phyloP scores from a whole-genome alignment of 345 rosid species.

The Gossypium herbaceum region DNA sequence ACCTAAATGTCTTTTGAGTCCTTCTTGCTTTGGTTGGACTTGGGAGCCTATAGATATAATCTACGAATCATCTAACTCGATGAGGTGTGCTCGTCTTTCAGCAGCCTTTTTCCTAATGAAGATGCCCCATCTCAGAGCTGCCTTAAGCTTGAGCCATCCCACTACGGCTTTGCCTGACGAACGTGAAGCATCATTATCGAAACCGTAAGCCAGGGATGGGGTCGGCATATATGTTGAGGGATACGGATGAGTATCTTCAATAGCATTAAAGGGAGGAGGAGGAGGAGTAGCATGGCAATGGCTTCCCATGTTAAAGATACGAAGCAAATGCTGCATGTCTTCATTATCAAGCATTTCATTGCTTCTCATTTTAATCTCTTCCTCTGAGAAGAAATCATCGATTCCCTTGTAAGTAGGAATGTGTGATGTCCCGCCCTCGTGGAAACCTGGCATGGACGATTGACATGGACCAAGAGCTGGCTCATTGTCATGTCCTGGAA shows the following conservation, averaged over 20 bases:
- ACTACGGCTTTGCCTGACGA: slow-evolving; percentile 85
- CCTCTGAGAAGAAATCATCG: slow-evolving; percentile 71
- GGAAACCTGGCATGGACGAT: slow-evolving; percentile 37
- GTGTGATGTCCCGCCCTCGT: slow-evolving; percentile 38
- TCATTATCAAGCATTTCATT: slow-evolving; percentile 88
- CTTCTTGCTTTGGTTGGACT: not conserved
- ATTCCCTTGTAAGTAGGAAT: slow-evolving; percentile 44
- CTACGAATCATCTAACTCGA: slow-evolving; percentile 61
- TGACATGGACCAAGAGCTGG: slow-evolving; percentile 40
- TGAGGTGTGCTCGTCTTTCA: slow-evolving; percentile 85
- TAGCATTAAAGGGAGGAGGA: slow-evolving; percentile 30
- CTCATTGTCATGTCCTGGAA: slow-evolving; percentile 32
- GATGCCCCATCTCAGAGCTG: slow-evolving; percentile 98
- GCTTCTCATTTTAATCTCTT: slow-evolving; percentile 80
- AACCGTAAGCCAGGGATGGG: slow-evolving; percentile 43
- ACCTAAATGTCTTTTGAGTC: not conserved
- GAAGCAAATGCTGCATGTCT: slow-evolving; percentile 89
- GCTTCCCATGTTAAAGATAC: slow-evolving; percentile 69
- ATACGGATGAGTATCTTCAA: slow-evolving; percentile 50
- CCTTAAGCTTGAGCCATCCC: slow-evolving; percentile 98
- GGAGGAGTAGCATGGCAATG: slow-evolving; percentile 25
- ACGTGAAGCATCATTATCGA: slow-evolving; percentile 45
- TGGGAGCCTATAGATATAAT: not conserved
- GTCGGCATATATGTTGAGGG: slow-evolving; percentile 39
- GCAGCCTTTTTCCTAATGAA: slow-evolving; percentile 92